Evolutionary conservation across 2,329 filamentous ascomycete genomes (phyloP), one percentile per base, ranked within the genome.

Genomic region (Diaporthe sp.): DNA sequence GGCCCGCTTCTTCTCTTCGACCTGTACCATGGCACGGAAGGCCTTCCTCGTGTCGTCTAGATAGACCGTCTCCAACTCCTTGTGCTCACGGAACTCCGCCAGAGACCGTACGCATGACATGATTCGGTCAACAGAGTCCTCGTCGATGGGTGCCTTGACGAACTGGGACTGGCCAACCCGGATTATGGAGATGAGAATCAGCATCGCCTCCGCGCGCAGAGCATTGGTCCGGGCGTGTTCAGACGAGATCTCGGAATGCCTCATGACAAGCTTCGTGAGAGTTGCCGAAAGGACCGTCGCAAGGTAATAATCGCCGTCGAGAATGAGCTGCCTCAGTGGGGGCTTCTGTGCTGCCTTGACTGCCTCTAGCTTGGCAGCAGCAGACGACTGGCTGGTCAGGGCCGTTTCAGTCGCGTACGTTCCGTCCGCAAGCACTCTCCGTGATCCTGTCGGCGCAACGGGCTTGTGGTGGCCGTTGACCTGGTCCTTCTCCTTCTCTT

Each of bases 111-210:
- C 95, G 82, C 96, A 98, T 53, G 95, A 95, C 97, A 99, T 98
- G 84, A 99, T 96, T 80, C 97, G 93, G 84, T 99, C 97, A n/a
- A 98, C 91, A 0, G 97, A 98, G 83, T 99, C 97, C 84, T 99
- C 97, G 78, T 99, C 97, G 78, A 99, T 98, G 3, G 95, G 94
- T 1, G 95, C 94, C 87, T 98, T 98, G 82, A 98, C 97, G 80
- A 99, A 99, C 78, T 98, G 95, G n/a, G 96, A 98, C 85, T 99
- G 97, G 55, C 97, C 97, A 76, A 98, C 97, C 68, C 97, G 95
- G 79, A 99, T 95, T 79, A 99, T 97, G 7, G 97, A 98, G 80
- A 99, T 98, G 96, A 98, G 98, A 83, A 99, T 98, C 72, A 99
- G 90, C 97, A 99, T 99, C 60, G 97, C 97, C 85, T 99, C 97